phyloP scores from a whole-genome alignment of 441 rosid genomes.

The Euphorbia schlechtendalii region DNA sequence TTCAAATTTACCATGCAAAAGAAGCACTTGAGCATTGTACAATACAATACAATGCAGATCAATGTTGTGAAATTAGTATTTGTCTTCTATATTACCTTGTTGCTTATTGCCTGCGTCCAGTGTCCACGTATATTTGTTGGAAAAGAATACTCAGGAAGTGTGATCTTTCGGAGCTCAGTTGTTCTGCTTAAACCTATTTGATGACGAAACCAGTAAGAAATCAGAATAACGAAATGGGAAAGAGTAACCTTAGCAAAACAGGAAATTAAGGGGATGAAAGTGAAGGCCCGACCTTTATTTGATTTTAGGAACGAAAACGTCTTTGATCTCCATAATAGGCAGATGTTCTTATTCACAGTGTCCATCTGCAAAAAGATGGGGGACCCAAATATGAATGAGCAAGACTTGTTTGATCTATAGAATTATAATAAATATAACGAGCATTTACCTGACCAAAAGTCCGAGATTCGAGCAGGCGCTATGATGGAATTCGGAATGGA shows the following conservation, averaged over 20 bases:
- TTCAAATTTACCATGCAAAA: constrained; percentile 15
- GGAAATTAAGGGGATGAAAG: constrained; percentile 16
- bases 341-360: constrained; percentile 18
- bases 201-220: constrained; percentile 12
- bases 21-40: not conserved
- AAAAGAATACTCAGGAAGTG: not conserved
- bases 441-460: constrained; percentile 22
- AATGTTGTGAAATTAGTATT: not conserved
- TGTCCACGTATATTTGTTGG: not conserved
- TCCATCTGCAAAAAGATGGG: constrained; percentile 30
- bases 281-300: constrained; percentile 29
- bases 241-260: not conserved
- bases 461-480: not conserved
- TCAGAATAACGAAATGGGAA: constrained; percentile 17
- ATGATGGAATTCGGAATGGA: too few relatives aligned
- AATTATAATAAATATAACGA: constrained; percentile 1
- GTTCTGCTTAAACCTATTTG: constrained; percentile 11
- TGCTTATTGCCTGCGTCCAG: too few relatives aligned
- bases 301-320: constrained; percentile 21
- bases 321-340: constrained; percentile 19
- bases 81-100: constrained; percentile 16
- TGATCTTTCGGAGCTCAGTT: constrained; percentile 5
- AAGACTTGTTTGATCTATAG: constrained; percentile 18
- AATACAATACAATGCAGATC: not conserved
- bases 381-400: constrained; percentile 24